These are phyloP conservation scores for Cymbopogon citratus DNA, from an alignment of 176 grass and related monocot genomes.

Conservation along the genomic window DNA sequence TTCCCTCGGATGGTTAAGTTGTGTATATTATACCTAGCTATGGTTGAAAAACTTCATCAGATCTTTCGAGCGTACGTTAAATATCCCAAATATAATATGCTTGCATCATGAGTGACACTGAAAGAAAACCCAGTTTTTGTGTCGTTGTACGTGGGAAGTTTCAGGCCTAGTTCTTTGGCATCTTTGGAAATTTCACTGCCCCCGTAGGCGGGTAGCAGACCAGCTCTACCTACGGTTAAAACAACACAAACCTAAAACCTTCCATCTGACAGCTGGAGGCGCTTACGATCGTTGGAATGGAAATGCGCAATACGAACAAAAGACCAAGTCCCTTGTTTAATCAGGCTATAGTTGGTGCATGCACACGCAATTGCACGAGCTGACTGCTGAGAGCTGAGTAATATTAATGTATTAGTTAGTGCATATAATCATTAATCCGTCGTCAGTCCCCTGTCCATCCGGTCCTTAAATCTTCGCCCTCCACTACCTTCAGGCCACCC, in stretches of 20 bases:
- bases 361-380: constrained; percentile 11
- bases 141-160: constrained; percentile 10
- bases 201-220: not conserved
- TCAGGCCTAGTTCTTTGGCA: constrained; percentile 1
- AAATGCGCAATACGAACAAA: not conserved
- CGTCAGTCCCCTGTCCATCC: not conserved
- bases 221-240: not conserved
- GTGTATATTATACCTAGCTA: not conserved
- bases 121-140: not conserved
- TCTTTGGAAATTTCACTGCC: constrained; percentile 9
- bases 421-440: not conserved
- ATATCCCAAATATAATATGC: not conserved
- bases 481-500: not conserved
- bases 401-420: not conserved
- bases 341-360: constrained; percentile 21
- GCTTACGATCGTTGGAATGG: not conserved
- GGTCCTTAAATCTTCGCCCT: not conserved
- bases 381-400: not conserved
- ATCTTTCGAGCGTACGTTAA: not conserved
- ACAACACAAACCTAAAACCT: not conserved
- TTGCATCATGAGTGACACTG: not conserved
- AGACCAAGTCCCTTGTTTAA: not conserved
- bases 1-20: not conserved
- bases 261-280: not conserved
- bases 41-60: not conserved